Evolutionary conservation across 768 basidiomycete genomes (phyloP), one percentile per base, ranked within the genome.

Genomic region (Xanthoconium purpureum): DNA sequence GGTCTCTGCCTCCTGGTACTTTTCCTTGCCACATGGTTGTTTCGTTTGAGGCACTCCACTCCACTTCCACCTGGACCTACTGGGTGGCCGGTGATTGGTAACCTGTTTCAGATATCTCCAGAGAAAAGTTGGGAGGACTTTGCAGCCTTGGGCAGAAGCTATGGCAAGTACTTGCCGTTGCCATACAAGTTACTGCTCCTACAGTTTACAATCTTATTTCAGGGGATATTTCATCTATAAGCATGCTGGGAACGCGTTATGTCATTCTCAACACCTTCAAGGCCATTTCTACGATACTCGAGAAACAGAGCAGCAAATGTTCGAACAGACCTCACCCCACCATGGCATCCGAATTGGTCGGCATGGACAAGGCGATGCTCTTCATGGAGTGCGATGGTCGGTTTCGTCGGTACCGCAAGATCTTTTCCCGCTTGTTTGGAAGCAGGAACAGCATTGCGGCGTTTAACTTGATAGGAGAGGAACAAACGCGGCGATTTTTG

Each of bases 121-220:
- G 73, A 75, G 36, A 71, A 76, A 57, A 77, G 76, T 55, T 84
- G 83, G 82, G 54, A 79, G 18, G 79, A 75, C 0, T 84, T 82
- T 59, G 72, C 80, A 17, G 71, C 74, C 18, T 79, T 84, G 78
- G 76, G 81, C 3, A 75, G 80, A 57, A 70, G 69, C 66, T 85
- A 78, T 59, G 84, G 84, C 77, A 58, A 30, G 74, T 61, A 13
- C 39, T 38, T 38, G 6, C 2, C 17, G 17, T 29, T 12, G n/a
- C 46, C 17, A 33, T 14, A 28, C n/a, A 17, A 24, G 17, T 10
- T 28, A 5, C 36, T 6, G 24, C 15, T 53, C 18, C 52, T 8
- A 1, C 33, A 35, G 24, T 24, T 4, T 35, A 35, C 10, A 43
- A 32, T 54, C 52, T 77, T 48, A 66, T 66, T 11, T 6, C 20